Evolutionary conservation across 2,329 filamentous ascomycete genomes (phyloP), one percentile per base, ranked within the genome.

Genomic region (Juglanconis oblonga): DNA sequence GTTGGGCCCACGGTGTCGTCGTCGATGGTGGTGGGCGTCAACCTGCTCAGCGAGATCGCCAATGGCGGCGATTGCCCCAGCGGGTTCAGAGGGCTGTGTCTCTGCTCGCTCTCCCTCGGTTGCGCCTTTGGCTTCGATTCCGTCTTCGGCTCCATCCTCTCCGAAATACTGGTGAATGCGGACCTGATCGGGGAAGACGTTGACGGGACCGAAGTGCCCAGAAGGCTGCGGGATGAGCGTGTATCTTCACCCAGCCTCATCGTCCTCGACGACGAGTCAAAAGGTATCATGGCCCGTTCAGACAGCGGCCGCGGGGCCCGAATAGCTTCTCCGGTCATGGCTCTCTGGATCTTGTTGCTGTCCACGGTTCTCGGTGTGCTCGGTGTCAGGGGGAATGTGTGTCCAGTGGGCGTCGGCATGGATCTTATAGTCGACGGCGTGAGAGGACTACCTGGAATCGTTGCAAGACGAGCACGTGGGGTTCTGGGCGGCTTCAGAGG

Each of bases 241-340:
- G 50, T 35, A 31, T 35, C 31, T 9, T 31, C 36, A 3, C 31
- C 47, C 11, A 47, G 53, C 44, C 44, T 48, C 3, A 42, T n/a
- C n/a, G n/a, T 42, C 11, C 51, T 59, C 11, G 54, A 8, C 32
- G 32, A 42, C n/a, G 49, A 10, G 17, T 52, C 51, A 2, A 47
- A n/a, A 11, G 48, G 32, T 8, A 63, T 57, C 33, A 63, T 13
- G 11, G 61, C 58, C 4, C 61, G 55, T 24, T 63, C 50, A 9
- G 58, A 58, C 24, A 63, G 58, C 29, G 38, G 61, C 11, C 55
- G 61, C 32, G 61, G 61, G 29, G 61, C 44, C 0, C 47, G 52
- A 4, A 29, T 42, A 9, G 24, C 40, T 1, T 53, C 55, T 8
- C 52, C 61, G 29, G 58, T 58, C 42, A 51, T 58, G 31, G 40